phyloP scores from a whole-genome alignment of 2,329 filamentous ascomycete species.

The Neonectria sp. region DNA sequence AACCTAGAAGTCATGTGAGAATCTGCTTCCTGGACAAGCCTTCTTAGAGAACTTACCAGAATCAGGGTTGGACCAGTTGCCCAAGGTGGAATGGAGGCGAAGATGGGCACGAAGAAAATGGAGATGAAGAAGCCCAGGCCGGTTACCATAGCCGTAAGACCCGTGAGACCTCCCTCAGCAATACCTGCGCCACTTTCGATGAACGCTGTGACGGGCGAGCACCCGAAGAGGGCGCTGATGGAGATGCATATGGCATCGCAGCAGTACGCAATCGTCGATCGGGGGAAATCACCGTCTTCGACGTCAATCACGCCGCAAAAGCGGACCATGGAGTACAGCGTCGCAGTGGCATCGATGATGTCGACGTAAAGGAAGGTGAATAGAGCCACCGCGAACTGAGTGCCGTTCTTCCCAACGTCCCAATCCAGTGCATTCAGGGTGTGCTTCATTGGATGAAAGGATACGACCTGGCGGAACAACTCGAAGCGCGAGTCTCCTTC shows the following conservation, averaged over 20 bases:
- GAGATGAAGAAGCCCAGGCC: conserved; percentile 77
- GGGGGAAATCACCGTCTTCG: conserved; percentile 80
- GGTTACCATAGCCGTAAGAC: conserved; percentile 75
- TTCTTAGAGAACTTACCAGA: conserved; percentile 56
- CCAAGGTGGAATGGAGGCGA: conserved; percentile 81
- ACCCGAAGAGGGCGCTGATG: conserved; percentile 76
- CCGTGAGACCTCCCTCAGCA: conserved; percentile 78
- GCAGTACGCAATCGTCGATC: conserved; percentile 82
- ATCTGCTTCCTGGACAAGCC: neutral
- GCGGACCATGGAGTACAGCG: conserved; percentile 80
- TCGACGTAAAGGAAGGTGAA: conserved; percentile 83
- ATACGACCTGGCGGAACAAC: conserved; percentile 86
- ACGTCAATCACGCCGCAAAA: conserved; percentile 74
- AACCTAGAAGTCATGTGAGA: conserved; percentile 57
- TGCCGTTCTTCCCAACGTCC: conserved; percentile 74
- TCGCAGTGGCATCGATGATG: conserved; percentile 80
- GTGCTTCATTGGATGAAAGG: conserved; percentile 79
- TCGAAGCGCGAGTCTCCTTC: conserved; percentile 78
- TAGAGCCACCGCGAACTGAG: conserved; percentile 81
- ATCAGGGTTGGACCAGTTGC: conserved; percentile 84
- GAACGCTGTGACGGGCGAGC: conserved; percentile 78
- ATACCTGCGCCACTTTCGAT: conserved; percentile 81
- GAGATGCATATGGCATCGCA: conserved; percentile 77
- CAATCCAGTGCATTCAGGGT: conserved; percentile 79
- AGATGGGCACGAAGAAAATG: conserved; percentile 79